These are phyloP conservation scores for Macrocybe sp. DNA, from an alignment of 1,284 basidiomycete genomes.

Conservation along the genomic window DNA sequence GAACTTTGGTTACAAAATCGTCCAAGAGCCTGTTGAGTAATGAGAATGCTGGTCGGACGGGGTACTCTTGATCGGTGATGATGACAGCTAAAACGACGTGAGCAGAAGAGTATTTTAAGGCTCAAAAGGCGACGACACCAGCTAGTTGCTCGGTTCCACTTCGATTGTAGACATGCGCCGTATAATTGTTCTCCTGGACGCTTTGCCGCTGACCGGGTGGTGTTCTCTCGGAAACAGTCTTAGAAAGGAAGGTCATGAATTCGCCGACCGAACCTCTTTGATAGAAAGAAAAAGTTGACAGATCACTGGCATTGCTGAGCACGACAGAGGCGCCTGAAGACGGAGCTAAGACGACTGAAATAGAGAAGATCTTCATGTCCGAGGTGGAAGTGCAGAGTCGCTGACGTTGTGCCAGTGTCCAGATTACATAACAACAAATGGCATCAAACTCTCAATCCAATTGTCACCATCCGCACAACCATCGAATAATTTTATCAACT, in stretches of 20 bases:
- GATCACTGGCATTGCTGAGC: constrained; percentile 75
- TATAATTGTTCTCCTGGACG: constrained; percentile 93
- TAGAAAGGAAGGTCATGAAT: constrained; percentile 89
- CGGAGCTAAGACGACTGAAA: constrained; percentile 58
- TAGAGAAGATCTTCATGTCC: constrained; percentile 68
- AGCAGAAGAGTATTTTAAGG: constrained; percentile 4
- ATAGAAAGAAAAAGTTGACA: constrained; percentile 93
- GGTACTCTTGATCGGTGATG: constrained; percentile 95
- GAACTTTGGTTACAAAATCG: constrained; percentile 83
- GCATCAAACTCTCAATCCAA: constrained; percentile 4
- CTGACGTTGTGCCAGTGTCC: too few species aligned
- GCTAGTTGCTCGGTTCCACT: constrained; percentile 77
- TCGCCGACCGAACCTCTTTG: constrained; percentile 83
- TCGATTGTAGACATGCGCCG: constrained; percentile 88
- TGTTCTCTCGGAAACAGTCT: constrained; percentile 92
- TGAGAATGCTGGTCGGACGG: constrained; percentile 94
- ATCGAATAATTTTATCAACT: constrained; percentile 28
- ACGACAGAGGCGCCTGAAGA: constrained; percentile 54
- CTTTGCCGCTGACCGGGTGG: constrained; percentile 85
- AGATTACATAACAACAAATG: too few species aligned
- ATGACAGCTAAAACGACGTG: constrained; percentile 63
- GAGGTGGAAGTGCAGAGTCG: too few species aligned
- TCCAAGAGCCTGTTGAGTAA: constrained; percentile 93
- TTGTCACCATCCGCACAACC: constrained; percentile 11
- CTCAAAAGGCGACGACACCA: constrained; percentile 42